phyloP scores from a whole-genome alignment of 192 early-diverging fungal species.

The Gonapodya sp. region DNA sequence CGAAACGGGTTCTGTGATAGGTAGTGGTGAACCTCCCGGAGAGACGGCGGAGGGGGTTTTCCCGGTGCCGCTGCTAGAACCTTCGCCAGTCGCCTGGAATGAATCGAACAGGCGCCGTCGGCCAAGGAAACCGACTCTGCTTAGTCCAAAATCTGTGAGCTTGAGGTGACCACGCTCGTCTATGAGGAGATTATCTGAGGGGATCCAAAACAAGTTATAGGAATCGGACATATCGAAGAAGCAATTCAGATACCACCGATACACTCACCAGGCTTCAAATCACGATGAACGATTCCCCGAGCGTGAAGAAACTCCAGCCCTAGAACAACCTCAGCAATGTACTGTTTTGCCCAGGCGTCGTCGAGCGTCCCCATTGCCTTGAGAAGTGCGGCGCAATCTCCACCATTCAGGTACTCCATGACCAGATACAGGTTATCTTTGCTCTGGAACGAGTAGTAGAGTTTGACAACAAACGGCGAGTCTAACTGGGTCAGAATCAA shows the following conservation, averaged over 20 bases:
- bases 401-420: constrained; percentile 82
- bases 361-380: constrained; percentile 61
- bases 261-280: constrained; percentile 17
- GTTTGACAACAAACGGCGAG: constrained; percentile 70
- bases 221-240: neutral
- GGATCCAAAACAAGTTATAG: neutral
- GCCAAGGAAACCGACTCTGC: constrained; percentile 71
- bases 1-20: neutral
- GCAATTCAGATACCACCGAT: neutral
- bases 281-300: constrained; percentile 73
- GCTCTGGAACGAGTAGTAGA: constrained; percentile 77
- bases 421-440: constrained; percentile 78
- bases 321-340: constrained; percentile 71
- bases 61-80: neutral
- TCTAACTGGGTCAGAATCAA: constrained; percentile 83
- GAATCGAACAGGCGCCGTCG: constrained; percentile 30
- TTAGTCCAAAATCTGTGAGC: constrained; percentile 81
- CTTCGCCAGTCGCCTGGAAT: neutral
- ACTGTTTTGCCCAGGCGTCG: constrained; percentile 77
- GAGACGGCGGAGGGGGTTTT: neutral
- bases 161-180: constrained; percentile 77
- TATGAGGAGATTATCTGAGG: constrained; percentile 70
- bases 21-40: neutral
- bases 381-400: constrained; percentile 76
- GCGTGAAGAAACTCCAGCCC: constrained; percentile 72